A percentile compares a stretch with the other conserved stretches of the same genome.
Evolutionary conservation across 345 rosid species (phyloP).

Genomic region (Atalantia buxifolia): DNA sequence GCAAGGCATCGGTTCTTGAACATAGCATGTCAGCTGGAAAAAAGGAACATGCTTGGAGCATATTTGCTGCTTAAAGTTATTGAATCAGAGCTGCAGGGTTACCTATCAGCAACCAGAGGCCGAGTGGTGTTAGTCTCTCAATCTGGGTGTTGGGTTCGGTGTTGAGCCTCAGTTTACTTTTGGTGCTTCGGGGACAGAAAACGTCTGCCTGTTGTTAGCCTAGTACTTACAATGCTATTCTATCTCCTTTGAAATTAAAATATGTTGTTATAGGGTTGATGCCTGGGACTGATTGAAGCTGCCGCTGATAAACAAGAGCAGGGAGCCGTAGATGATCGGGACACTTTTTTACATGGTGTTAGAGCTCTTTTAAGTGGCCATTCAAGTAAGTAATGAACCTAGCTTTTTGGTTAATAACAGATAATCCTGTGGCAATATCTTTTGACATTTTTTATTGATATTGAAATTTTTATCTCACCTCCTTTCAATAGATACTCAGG

Average conservation of each 20-base stretch:
- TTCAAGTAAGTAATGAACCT: constrained; percentile 73
- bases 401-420: not conserved
- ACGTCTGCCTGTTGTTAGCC: not conserved
- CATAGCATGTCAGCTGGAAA: constrained; percentile 86
- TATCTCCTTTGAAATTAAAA: not conserved
- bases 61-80: constrained; percentile 83
- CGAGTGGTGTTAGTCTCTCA: constrained; percentile 59
- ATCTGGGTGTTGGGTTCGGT: not conserved
- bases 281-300: constrained; percentile 80
- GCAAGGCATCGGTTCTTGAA: constrained; percentile 89
- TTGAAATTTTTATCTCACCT: not conserved
- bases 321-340: constrained; percentile 96
- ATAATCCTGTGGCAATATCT: not conserved
- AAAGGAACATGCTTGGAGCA: constrained; percentile 87
- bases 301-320: constrained; percentile 94
- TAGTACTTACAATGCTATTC: not conserved
- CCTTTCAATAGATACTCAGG: constrained; percentile 55
- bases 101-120: constrained; percentile 78
- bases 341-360: constrained; percentile 83
- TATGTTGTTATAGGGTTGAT: constrained; percentile 47
- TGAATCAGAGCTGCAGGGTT: constrained; percentile 84
- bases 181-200: not conserved
- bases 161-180: not conserved
- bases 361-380: constrained; percentile 88
- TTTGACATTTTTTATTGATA: constrained; percentile 2